Evolutionary conservation across 805 yeast species (phyloP).

Genomic region (Metschnikowia peoriensis): DNA sequence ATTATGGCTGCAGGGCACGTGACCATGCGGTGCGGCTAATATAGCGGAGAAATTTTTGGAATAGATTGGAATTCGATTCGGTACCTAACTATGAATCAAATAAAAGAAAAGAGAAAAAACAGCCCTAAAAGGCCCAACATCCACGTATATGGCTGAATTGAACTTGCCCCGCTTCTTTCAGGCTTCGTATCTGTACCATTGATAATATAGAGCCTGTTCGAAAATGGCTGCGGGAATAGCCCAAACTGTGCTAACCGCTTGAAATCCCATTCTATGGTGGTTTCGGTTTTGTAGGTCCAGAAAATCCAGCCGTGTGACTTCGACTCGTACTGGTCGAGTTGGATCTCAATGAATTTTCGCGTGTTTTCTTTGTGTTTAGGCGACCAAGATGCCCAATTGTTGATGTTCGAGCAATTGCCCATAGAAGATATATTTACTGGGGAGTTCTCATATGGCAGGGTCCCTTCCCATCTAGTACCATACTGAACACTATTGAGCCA

Average conservation of each 20-base stretch:
- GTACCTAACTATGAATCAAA: too few species aligned
- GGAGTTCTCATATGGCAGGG: slow-evolving; percentile 10
- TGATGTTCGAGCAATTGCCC: slow-evolving; percentile 45
- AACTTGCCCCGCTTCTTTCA: slow-evolving; percentile 1
- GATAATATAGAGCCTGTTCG: slow-evolving; percentile 23
- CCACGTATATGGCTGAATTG: not conserved
- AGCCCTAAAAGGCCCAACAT: not conserved
- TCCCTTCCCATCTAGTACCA: slow-evolving; percentile 17
- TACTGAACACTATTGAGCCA: slow-evolving; percentile 14
- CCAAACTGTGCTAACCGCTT: slow-evolving; percentile 45
- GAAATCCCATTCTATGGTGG: slow-evolving; percentile 67
- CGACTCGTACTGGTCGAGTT: slow-evolving; percentile 50
- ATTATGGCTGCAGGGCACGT: slow-evolving; percentile 6
- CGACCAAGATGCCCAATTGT: slow-evolving; percentile 39
- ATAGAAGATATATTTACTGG: slow-evolving; percentile 20
- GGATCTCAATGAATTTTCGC: slow-evolving; percentile 59
- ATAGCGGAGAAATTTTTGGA: not conserved
- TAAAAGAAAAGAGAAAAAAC: not conserved
- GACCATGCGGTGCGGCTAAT: slow-evolving; percentile 1
- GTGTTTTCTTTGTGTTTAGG: slow-evolving; percentile 39
- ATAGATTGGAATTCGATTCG: not conserved
- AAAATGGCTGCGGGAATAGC: slow-evolving; percentile 62
- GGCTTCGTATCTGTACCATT: slow-evolving; percentile 35
- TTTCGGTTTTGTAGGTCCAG: slow-evolving; percentile 71
- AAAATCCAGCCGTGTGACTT: slow-evolving; percentile 59